Percentiles rank a stretch among this genome's conserved stretches.
Evolutionary conservation across 1,284 basidiomycete genomes (phyloP).

Genomic region (Austroboletus rostrupii): DNA sequence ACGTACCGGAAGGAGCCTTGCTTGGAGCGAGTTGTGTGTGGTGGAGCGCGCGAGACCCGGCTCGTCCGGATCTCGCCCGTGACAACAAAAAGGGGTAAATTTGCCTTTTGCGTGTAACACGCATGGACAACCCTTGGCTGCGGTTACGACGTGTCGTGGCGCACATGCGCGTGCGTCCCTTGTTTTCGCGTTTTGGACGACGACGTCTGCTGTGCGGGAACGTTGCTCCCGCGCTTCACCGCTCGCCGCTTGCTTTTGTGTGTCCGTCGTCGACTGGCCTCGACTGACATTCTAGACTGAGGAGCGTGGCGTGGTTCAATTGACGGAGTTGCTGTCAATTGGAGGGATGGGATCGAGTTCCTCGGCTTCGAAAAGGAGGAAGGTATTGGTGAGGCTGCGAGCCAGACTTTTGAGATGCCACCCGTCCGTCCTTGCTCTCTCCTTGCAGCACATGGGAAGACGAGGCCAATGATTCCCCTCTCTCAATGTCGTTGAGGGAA

Average conservation of each 20-base stretch:
- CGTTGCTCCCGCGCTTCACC: conserved; percentile 1
- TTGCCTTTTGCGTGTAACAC: conserved; percentile 25
- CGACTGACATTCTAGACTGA: neutral
- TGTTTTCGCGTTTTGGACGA: conserved; percentile 1
- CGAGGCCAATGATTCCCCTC: too few relatives aligned
- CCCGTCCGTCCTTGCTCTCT: too few relatives aligned
- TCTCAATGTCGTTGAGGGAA: too few relatives aligned
- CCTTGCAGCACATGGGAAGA: too few relatives aligned
- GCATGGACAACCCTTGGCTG: conserved; percentile 19
- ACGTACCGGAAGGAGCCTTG: conserved; percentile 4
- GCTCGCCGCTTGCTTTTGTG: neutral
- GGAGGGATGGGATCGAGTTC: too few relatives aligned
- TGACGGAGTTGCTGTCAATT: too few relatives aligned
- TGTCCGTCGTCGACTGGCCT: neutral
- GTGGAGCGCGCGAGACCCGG: conserved; percentile 7
- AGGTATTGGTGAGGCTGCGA: too few relatives aligned
- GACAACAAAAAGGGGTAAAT: conserved; percentile 11
- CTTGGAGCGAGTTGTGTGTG: neutral
- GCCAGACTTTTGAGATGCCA: too few relatives aligned
- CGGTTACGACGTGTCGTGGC: conserved; percentile 23
- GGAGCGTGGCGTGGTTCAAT: neutral
- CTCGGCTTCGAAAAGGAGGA: too few relatives aligned
- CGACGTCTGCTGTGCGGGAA: conserved; percentile 11
- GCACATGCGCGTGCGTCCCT: conserved; percentile 14
- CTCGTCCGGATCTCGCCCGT: conserved; percentile 20